Evolutionary conservation across 1,139 yeast species (phyloP).

Genomic region (Scheffersomyces titani): DNA sequence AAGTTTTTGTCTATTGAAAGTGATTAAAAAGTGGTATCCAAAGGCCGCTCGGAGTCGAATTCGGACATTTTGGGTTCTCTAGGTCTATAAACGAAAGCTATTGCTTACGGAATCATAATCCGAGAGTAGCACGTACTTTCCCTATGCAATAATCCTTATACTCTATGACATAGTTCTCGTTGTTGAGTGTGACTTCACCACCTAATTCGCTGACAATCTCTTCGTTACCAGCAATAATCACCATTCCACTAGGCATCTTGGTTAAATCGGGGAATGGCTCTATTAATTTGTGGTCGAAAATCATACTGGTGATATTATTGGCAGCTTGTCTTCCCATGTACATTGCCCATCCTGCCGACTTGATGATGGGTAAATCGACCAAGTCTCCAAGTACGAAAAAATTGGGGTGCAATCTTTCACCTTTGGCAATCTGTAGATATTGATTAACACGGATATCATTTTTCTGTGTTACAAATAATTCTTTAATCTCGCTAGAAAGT

Average conservation of each 20-base stretch:
- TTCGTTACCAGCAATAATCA: constrained; percentile 42
- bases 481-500: constrained; percentile 17
- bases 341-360: constrained; percentile 52
- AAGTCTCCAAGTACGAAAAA: constrained; percentile 45
- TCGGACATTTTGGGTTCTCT: neutral
- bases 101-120: neutral
- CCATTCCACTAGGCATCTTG: constrained; percentile 44
- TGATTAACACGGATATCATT: constrained; percentile 37
- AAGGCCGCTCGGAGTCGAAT: neutral
- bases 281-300: constrained; percentile 29
- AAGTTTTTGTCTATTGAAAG: neutral
- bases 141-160: constrained; percentile 40
- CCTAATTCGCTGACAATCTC: constrained; percentile 41
- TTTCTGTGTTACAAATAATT: constrained; percentile 23
- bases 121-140: constrained; percentile 24
- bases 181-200: constrained; percentile 38
- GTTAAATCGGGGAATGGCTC: constrained; percentile 39
- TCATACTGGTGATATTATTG: constrained; percentile 34
- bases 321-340: constrained; percentile 46
- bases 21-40: neutral
- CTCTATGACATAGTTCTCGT: constrained; percentile 38
- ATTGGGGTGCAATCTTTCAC: constrained; percentile 14
- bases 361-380: constrained; percentile 42
- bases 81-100: neutral
- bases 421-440: constrained; percentile 34